Conservation (phyloP, 805 yeast species). For the Metschnikowia henanensis region DNA sequence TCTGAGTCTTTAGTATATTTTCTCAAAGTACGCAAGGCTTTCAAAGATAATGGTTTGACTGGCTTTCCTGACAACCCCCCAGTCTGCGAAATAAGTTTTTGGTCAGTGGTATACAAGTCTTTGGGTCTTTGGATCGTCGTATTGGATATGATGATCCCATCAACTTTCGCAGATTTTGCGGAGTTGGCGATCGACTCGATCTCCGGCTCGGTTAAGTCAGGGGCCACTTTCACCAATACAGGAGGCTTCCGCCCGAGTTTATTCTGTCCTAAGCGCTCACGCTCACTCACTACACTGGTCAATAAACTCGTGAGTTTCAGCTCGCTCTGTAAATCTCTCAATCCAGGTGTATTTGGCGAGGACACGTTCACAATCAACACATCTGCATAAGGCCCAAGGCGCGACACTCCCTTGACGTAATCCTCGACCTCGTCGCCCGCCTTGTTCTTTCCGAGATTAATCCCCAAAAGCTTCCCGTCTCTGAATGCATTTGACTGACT, state of each 20-base stretch:
- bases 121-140: conserved; percentile 86
- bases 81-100: conserved; percentile 48
- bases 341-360: conserved; percentile 95
- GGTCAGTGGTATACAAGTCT: conserved; percentile 50
- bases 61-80: conserved; percentile 97
- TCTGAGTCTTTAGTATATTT: conserved; percentile 73
- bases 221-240: conserved; percentile 87
- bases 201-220: conserved; percentile 83
- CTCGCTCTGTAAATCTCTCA: conserved; percentile 82
- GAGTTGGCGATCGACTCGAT: conserved; percentile 79
- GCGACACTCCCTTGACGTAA: conserved; percentile 79
- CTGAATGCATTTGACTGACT: conserved; percentile 50
- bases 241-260: conserved; percentile 62
- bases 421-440: conserved; percentile 88
- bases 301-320: conserved; percentile 68
- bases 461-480: conserved; percentile 66
- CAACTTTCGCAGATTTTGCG: conserved; percentile 74
- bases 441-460: conserved; percentile 92
- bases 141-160: conserved; percentile 90
- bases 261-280: conserved; percentile 50
- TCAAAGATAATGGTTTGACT: conserved; percentile 72
- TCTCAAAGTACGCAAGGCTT: conserved; percentile 69
- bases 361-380: conserved; percentile 89
- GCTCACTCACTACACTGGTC: conserved; percentile 62
- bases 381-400: conserved; percentile 83